A percentile compares a stretch with the other conserved stretches of the same genome.
These are phyloP conservation scores for Aureobasidium pullulans DNA, from an alignment of 2,329 filamentous ascomycete genomes.

Conservation along the genomic window DNA sequence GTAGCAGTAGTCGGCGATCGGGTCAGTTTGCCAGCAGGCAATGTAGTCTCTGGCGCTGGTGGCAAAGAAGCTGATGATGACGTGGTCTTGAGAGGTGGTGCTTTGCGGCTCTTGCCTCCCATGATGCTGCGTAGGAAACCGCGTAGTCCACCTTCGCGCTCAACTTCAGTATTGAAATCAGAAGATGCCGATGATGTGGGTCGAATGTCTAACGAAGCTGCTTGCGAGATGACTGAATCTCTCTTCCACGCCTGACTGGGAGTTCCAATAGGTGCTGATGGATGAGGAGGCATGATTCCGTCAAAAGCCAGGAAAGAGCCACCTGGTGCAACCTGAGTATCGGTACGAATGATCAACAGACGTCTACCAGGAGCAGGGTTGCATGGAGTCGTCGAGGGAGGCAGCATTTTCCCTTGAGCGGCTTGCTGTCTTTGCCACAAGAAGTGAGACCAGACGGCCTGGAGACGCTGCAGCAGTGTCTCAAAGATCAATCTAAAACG, in stretches of 20 bases:
- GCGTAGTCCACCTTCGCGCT: constrained; percentile 23
- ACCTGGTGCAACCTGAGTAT: constrained; percentile 50
- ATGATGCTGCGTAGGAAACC: constrained; percentile 30
- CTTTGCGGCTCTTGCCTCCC: constrained; percentile 22
- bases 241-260: constrained; percentile 25
- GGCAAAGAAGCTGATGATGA: background rate
- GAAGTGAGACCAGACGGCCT: constrained; percentile 71
- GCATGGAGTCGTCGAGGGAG: constrained; percentile 71
- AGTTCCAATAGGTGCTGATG: constrained; percentile 25
- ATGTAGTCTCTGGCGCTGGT: background rate
- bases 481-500: constrained; percentile 58
- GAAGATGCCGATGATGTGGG: constrained; percentile 23
- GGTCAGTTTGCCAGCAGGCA: constrained; percentile 5
- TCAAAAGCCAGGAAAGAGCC: constrained; percentile 58
- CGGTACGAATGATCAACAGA: constrained; percentile 82
- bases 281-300: constrained; percentile 42
- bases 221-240: constrained; percentile 24
- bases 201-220: constrained; percentile 23
- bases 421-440: constrained; percentile 64
- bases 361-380: constrained; percentile 77
- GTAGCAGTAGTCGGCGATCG: constrained; percentile 17
- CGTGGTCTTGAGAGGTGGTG: constrained; percentile 9
- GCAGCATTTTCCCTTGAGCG: constrained; percentile 45
- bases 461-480: constrained; percentile 59
- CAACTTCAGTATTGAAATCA: constrained; percentile 21